These are phyloP conservation scores for Fusarium sp. DNA, from an alignment of 2,329 filamentous ascomycete genomes.

Conservation along the genomic window DNA sequence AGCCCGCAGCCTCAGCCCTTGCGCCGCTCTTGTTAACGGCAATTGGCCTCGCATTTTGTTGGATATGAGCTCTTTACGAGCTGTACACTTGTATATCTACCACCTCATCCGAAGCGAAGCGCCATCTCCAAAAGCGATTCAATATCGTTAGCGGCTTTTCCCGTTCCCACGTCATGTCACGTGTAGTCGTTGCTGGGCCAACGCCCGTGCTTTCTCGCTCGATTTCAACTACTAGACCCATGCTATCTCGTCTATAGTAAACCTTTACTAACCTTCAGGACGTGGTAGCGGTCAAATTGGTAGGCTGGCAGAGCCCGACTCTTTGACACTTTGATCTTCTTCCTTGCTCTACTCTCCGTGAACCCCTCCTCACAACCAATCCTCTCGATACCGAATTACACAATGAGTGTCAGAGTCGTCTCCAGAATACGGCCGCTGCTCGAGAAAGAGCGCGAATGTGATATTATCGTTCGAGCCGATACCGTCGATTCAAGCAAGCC, in stretches of 20 bases:
- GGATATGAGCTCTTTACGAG: slow-evolving; percentile 41
- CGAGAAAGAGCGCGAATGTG: slow-evolving; percentile 86
- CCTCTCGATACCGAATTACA: slow-evolving; percentile 23
- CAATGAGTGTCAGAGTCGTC: slow-evolving; percentile 84
- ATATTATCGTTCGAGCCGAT: slow-evolving; percentile 84
- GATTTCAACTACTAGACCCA: slow-evolving; percentile 30
- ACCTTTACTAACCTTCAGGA: slow-evolving; percentile 40
- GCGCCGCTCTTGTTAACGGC: slow-evolving; percentile 57
- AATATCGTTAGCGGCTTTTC: slow-evolving; percentile 52
- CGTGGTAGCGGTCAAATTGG: slow-evolving; percentile 44
- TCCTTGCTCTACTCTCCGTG: slow-evolving; percentile 21
- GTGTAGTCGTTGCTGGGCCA: slow-evolving; percentile 47
- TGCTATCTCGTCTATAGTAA: slow-evolving; percentile 37
- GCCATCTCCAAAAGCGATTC: slow-evolving; percentile 35
- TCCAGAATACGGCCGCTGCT: slow-evolving; percentile 91
- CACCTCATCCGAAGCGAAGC: slow-evolving; percentile 24
- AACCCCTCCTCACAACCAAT: slow-evolving; percentile 26
- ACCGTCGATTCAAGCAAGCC: slow-evolving; percentile 73
- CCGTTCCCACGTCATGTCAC: slow-evolving; percentile 51
- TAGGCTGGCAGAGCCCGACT: slow-evolving; percentile 46
- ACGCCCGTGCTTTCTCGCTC: slow-evolving; percentile 35
- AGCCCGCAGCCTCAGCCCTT: slow-evolving; percentile 50
- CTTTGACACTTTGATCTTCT: slow-evolving; percentile 32
- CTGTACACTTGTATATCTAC: slow-evolving; percentile 38
- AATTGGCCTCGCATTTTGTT: slow-evolving; percentile 62